phyloP scores from a whole-genome alignment of 176 grass and related monocot genomes.

The Cenchrus fungigraminus region DNA sequence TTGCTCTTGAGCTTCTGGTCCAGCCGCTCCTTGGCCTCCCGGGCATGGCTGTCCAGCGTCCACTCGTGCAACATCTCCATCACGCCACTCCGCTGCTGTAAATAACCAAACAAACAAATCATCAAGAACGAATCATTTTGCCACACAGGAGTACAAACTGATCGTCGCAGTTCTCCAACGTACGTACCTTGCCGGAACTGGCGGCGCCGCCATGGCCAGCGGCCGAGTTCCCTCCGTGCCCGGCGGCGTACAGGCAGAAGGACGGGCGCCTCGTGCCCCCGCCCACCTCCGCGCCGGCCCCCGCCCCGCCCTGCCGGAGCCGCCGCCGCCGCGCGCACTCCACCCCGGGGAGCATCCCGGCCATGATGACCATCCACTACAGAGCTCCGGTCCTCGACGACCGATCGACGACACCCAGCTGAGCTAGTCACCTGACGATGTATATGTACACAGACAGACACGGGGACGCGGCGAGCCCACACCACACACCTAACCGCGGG shows the following conservation, averaged over 20 bases:
- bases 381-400: neutral
- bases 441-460: neutral
- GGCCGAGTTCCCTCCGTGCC: conserved; percentile 38
- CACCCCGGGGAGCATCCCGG: conserved; percentile 83
- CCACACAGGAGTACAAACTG: too few relatives aligned
- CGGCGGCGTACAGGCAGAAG: conserved; percentile 56
- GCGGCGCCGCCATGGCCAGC: neutral
- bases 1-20: conserved; percentile 68
- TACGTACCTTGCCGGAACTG: conserved; percentile 35
- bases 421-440: neutral
- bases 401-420: neutral
- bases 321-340: conserved; percentile 73
- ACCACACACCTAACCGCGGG: neutral
- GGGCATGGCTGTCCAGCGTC: conserved; percentile 66
- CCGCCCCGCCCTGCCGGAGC: conserved; percentile 39
- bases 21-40: conserved; percentile 87
- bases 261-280: conserved; percentile 45
- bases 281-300: neutral
- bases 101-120: neutral
- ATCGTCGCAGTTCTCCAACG: neutral
- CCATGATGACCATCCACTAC: conserved; percentile 52
- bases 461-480: conserved; percentile 16
- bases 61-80: conserved; percentile 60
- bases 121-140: neutral
- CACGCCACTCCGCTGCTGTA: conserved; percentile 56